These are phyloP conservation scores for Saccharomycopsis javanensis DNA, from an alignment of 805 yeast species.

Conservation along the genomic window DNA sequence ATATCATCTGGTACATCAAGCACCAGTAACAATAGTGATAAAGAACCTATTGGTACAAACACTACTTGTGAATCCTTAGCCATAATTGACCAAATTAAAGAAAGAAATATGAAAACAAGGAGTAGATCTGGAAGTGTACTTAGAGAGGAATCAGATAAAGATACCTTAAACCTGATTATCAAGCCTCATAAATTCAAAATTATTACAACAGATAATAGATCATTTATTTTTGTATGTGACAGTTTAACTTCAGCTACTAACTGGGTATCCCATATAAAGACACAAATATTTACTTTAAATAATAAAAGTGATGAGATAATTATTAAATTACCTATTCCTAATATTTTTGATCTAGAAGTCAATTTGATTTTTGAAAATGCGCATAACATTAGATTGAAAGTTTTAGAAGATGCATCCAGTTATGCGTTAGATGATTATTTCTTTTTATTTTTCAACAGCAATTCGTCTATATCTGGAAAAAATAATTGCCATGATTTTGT, in stretches of 20 bases:
- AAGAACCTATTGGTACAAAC: background rate
- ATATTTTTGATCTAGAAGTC: constrained; percentile 52
- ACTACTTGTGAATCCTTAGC: background rate
- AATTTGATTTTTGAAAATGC: constrained; percentile 47
- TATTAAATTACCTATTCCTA: constrained; percentile 64
- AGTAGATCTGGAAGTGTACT: background rate
- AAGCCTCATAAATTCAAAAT: constrained; percentile 45
- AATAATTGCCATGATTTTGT: constrained; percentile 14
- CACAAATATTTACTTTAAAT: constrained; percentile 64
- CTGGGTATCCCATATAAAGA: constrained; percentile 71
- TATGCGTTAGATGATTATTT: constrained; percentile 59
- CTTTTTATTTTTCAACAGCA: constrained; percentile 49
- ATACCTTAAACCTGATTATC: background rate
- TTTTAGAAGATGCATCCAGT: constrained; percentile 43
- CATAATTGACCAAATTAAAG: background rate
- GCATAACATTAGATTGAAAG: constrained; percentile 49
- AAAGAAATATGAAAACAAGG: background rate
- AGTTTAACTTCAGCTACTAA: constrained; percentile 60
- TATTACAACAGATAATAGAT: constrained; percentile 40
- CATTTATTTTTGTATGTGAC: constrained; percentile 65
- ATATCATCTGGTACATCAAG: background rate
- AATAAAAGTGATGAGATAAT: constrained; percentile 65
- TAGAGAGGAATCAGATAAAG: background rate
- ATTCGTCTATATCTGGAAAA: background rate
- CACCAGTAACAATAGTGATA: background rate